Conservation (phyloP, 208 protist genomes). For the Crithidia acanthocephali region DNA sequence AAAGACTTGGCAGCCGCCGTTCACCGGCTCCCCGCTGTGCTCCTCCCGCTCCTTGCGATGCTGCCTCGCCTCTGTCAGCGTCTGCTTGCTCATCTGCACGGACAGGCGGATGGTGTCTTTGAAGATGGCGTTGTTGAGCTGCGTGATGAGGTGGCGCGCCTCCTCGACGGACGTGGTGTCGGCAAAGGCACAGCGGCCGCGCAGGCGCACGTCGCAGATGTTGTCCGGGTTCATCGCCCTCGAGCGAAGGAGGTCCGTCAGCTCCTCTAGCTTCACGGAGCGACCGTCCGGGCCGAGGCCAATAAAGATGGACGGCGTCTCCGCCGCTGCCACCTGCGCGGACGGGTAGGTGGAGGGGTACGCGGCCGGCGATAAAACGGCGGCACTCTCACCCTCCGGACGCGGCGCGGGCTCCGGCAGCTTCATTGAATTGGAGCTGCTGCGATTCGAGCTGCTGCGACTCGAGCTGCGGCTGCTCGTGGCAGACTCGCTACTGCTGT, state of each 20-base stretch:
- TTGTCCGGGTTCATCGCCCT: constrained; percentile 28
- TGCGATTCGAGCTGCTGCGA: no score
- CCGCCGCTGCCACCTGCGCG: background rate
- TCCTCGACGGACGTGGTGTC: constrained; percentile 53
- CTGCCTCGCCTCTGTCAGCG: constrained; percentile 29
- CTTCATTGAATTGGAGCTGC: constrained; percentile 43
- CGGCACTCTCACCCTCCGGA: background rate
- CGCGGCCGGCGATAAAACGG: background rate
- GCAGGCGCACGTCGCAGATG: constrained; percentile 53
- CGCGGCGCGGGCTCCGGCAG: constrained; percentile 20
- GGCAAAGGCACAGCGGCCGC: constrained; percentile 77
- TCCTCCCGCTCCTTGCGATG: constrained; percentile 26
- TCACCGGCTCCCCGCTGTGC: background rate
- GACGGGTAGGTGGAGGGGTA: constrained; percentile 5
- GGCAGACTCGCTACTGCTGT: constrained; percentile 21
- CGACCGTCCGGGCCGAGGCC: constrained; percentile 59
- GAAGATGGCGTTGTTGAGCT: constrained; percentile 46
- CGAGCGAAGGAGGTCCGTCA: constrained; percentile 34
- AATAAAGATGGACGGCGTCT: constrained; percentile 62
- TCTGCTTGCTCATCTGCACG: constrained; percentile 62
- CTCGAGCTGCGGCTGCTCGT: constrained; percentile 14
- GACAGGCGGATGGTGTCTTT: constrained; percentile 54
- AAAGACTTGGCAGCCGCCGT: constrained; percentile 41
- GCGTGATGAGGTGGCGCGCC: constrained; percentile 50
- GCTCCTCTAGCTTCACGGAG: constrained; percentile 30